Conservation (phyloP, 1,284 basidiomycete genomes). For the Puccinia brachypodii region DNA sequence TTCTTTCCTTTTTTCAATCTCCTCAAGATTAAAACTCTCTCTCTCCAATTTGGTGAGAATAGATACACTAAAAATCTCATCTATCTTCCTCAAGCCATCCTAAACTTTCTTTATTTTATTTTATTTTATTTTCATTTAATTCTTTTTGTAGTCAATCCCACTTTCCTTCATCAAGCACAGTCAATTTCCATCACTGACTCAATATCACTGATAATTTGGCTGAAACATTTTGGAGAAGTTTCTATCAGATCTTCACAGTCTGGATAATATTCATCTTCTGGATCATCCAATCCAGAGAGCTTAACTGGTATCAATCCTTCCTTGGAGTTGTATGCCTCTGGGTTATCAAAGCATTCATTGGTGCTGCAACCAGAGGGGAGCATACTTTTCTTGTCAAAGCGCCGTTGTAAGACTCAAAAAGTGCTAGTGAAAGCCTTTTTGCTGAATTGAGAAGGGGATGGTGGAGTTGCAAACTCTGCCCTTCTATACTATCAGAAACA, state of each 20-base stretch:
- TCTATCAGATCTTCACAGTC: neutral
- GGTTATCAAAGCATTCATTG: neutral
- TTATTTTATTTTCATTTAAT: too few relatives aligned
- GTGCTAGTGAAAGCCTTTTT: too few relatives aligned
- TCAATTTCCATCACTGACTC: neutral
- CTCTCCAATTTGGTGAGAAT: too few relatives aligned
- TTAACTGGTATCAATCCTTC: neutral
- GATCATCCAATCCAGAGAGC: neutral
- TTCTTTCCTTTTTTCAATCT: too few relatives aligned
- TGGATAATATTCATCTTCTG: neutral
- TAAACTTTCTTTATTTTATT: too few relatives aligned
- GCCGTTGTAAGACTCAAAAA: too few relatives aligned
- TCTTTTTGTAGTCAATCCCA: too few relatives aligned
- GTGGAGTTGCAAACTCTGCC: too few relatives aligned
- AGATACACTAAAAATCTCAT: too few relatives aligned
- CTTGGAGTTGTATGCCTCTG: neutral
- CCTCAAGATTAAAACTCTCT: too few relatives aligned
- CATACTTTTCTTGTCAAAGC: neutral
- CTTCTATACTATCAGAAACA: too few relatives aligned
- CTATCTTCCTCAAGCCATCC: slow-evolving; percentile 6
- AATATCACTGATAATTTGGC: neutral
- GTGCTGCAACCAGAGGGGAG: neutral
- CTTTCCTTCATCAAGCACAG: neutral
- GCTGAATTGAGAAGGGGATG: too few relatives aligned
- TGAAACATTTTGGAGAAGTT: neutral